Evolutionary conservation across 352 stramenopile species (phyloP), one percentile per base, ranked within the genome.

Genomic region (Pythium dissotocum): DNA sequence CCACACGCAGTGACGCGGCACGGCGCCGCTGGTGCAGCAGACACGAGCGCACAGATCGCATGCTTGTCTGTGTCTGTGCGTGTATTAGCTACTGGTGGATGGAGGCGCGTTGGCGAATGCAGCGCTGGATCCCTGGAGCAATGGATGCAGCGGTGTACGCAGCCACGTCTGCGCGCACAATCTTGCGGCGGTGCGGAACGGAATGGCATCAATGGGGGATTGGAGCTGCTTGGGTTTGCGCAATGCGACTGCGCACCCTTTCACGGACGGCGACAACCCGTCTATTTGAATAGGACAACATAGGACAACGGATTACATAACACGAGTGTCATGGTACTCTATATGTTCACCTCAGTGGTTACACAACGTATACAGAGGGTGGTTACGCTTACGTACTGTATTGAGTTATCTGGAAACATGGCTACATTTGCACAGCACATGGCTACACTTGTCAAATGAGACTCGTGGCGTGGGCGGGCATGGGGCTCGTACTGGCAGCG

Each of bases 401-500:
- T 46, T 67, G 26, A 9, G 26, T 26, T 54, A 61, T 24, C 4
- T 49, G 10, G 38, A 9, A 5, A 67, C 28, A 67, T 67, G 61
- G 61, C 60, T 67, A 60, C 61, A 67, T 24, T 44, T 24, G 21
- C 21, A 24, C 21, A 24, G 21, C 21, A 24, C 21, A 24, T 24
- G 16, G 44, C 13, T 16, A 38, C 4, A 40, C 18, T 40, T 36
- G 2, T 65, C 46, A 68, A 21, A 65, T 32, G 48, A 73, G 61
- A 60, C 28, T 65, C 16, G 18, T 55, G n/a, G 58, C 24, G 10
- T 57, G 55, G 13, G 28, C 38, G 10, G 54, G 30, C 44, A 68
- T 51, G 30, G 61, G 54, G 33, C 67, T 73, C 16, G 61, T 53
- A n/a, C 48, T 67, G 32, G 58, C 61, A 1, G 40, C 51, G 12